Conservation (phyloP, 768 basidiomycete genomes). For the Steccherinum ochraceum region DNA sequence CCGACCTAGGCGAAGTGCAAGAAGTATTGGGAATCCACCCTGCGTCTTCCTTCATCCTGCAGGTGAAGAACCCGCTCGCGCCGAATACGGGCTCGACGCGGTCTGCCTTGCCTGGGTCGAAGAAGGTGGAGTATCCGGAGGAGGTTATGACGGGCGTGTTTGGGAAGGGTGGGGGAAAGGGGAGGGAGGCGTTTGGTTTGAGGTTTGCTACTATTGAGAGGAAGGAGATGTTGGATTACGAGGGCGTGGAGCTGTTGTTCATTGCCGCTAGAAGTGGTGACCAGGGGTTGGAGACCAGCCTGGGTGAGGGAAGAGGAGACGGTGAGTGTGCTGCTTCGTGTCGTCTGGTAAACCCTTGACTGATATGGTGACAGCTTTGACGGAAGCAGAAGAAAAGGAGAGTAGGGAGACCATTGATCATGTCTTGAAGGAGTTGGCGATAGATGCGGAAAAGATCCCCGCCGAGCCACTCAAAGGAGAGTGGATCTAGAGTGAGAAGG, state of each 20-base stretch:
- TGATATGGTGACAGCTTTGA: conserved; percentile 27
- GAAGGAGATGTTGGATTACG: conserved; percentile 47
- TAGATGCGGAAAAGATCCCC: conserved; percentile 35
- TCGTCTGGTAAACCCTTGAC: not conserved
- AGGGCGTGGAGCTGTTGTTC: conserved; percentile 47
- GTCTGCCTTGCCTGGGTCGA: conserved; percentile 22
- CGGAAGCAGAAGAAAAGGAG: conserved; percentile 33
- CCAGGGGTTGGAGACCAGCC: conserved; percentile 38
- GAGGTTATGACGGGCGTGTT: conserved; percentile 44
- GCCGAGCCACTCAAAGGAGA: conserved; percentile 43
- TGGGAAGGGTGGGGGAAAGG: conserved; percentile 33
- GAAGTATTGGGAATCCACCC: conserved; percentile 44
- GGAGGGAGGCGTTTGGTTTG: conserved; percentile 40
- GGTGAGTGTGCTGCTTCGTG: conserved; percentile 26
- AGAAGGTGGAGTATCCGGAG: conserved; percentile 39
- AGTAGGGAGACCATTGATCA: conserved; percentile 31
- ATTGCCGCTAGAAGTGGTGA: conserved; percentile 45
- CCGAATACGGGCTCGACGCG: conserved; percentile 29
- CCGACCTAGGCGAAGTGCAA: conserved; percentile 48
- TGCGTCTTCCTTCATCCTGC: conserved; percentile 49
- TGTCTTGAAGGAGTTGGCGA: conserved; percentile 40
- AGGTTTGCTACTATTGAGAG: conserved; percentile 46
- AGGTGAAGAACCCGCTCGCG: conserved; percentile 56
- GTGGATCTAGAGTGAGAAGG: conserved; percentile 30
- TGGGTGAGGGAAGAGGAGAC: conserved; percentile 47